A percentile compares a stretch with the other conserved stretches of the same genome.
Conservation (phyloP, 2,329 filamentous ascomycete species). For the Xenosphaeropsis pyriputrescens region DNA sequence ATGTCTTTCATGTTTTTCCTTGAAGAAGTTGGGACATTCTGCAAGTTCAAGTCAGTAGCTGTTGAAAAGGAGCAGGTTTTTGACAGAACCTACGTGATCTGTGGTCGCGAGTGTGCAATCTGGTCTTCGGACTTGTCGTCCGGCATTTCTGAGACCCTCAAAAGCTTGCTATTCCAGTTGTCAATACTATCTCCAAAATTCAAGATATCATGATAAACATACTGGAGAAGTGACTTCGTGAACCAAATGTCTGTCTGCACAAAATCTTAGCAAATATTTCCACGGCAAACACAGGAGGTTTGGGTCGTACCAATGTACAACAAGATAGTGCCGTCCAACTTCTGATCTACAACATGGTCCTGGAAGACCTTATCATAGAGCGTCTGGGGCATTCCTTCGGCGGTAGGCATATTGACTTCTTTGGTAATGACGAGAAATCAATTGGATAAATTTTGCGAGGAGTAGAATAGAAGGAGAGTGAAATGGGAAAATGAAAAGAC, state of each 20-base stretch:
- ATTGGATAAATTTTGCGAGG: neutral
- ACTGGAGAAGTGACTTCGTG: slow-evolving; percentile 97
- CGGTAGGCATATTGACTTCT: slow-evolving; percentile 54
- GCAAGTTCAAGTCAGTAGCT: slow-evolving; percentile 2
- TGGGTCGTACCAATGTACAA: slow-evolving; percentile 71
- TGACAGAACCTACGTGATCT: slow-evolving; percentile 61
- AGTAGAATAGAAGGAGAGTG: too few relatives aligned
- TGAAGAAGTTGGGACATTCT: slow-evolving; percentile 90
- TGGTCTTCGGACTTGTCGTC: slow-evolving; percentile 75
- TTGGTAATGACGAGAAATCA: neutral
- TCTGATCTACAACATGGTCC: slow-evolving; percentile 89
- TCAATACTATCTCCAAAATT: slow-evolving; percentile 5
- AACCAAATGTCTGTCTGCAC: slow-evolving; percentile 76
- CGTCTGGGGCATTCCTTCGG: slow-evolving; percentile 60
- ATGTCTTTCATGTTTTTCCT: slow-evolving; percentile 91
- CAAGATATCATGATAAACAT: slow-evolving; percentile 20
- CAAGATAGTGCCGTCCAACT: slow-evolving; percentile 81
- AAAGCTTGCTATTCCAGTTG: slow-evolving; percentile 65
- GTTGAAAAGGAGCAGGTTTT: too few relatives aligned
- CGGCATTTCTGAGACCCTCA: slow-evolving; percentile 83
- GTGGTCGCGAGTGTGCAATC: slow-evolving; percentile 95
- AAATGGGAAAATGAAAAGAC: too few relatives aligned
- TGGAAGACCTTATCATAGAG: slow-evolving; percentile 97
- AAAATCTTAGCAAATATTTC: neutral
- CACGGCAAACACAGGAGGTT: neutral